Evolutionary conservation across 139 green algal species (phyloP).

Genomic region (Chlamydomonas sphaeroides): DNA sequence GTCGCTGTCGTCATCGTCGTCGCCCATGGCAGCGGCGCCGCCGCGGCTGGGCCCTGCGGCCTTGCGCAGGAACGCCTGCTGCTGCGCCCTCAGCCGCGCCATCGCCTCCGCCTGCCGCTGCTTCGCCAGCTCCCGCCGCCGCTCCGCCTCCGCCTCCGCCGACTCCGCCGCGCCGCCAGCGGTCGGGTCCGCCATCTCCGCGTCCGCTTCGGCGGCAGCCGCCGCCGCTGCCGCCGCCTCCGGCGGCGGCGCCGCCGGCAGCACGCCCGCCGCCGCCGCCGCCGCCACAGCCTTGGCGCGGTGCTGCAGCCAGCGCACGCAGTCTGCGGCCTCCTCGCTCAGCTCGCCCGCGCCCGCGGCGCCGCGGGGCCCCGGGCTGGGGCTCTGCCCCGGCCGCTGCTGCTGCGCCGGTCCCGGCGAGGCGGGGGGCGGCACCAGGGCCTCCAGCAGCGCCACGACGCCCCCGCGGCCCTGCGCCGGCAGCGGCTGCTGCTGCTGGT

Average conservation of each 20-base stretch:
- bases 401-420: not conserved
- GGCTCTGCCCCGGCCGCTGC: not conserved
- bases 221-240: too few relatives aligned
- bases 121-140: not conserved
- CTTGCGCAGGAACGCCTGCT: constrained; percentile 25
- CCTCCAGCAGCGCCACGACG: not conserved
- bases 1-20: not conserved
- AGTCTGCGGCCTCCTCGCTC: constrained; percentile 1
- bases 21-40: not conserved
- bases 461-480: not conserved
- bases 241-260: not conserved
- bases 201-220: not conserved
- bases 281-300: not conserved
- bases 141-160: constrained; percentile 1
- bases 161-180: not conserved
- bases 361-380: too few relatives aligned
- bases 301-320: constrained; percentile 10
- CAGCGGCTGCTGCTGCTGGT: not conserved
- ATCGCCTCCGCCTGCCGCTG: constrained; percentile 26
- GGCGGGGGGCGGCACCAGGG: not conserved
- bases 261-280: not conserved
- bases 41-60: not conserved
- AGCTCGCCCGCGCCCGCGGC: not conserved
- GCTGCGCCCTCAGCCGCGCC: constrained; percentile 19
- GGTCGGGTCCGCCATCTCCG: not conserved